phyloP scores from a whole-genome alignment of 2,329 filamentous ascomycete species.

The Phialophora verrucosa region DNA sequence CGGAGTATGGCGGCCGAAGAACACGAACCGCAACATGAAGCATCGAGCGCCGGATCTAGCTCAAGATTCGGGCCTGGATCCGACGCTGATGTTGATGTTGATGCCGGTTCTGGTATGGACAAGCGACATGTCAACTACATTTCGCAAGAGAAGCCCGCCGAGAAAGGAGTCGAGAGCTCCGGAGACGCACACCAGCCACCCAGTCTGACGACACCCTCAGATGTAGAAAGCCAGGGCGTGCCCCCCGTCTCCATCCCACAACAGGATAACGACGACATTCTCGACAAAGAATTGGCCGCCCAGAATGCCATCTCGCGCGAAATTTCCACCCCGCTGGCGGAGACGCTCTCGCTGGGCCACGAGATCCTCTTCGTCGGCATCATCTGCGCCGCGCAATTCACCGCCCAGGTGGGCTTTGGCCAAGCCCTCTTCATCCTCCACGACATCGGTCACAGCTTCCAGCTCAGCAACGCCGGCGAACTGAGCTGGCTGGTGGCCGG shows the following conservation, averaged over 20 bases:
- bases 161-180: slow-evolving; percentile 5
- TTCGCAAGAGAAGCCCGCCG: neutral
- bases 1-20: neutral
- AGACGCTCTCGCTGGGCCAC: slow-evolving; percentile 16
- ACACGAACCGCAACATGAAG: neutral
- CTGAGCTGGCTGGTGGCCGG: slow-evolving; percentile 64
- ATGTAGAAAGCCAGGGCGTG: neutral
- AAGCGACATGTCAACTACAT: neutral
- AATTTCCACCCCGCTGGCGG: slow-evolving; percentile 2
- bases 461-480: slow-evolving; percentile 49
- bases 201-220: neutral
- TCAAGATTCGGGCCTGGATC: neutral
- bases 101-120: neutral
- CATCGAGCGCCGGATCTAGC: neutral
- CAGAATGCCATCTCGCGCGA: slow-evolving; percentile 3
- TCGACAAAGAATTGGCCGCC: slow-evolving; percentile 2
- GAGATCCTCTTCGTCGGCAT: slow-evolving; percentile 46
- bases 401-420: slow-evolving; percentile 57
- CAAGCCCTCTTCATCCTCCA: slow-evolving; percentile 57
- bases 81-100: neutral
- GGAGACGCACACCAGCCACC: neutral
- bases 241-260: neutral
- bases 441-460: slow-evolving; percentile 57
- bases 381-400: slow-evolving; percentile 49
- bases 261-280: neutral